A percentile compares a stretch with the other conserved stretches of the same genome.
These are phyloP conservation scores for Trametes maxima DNA, from an alignment of 768 basidiomycete species.

Conservation along the genomic window DNA sequence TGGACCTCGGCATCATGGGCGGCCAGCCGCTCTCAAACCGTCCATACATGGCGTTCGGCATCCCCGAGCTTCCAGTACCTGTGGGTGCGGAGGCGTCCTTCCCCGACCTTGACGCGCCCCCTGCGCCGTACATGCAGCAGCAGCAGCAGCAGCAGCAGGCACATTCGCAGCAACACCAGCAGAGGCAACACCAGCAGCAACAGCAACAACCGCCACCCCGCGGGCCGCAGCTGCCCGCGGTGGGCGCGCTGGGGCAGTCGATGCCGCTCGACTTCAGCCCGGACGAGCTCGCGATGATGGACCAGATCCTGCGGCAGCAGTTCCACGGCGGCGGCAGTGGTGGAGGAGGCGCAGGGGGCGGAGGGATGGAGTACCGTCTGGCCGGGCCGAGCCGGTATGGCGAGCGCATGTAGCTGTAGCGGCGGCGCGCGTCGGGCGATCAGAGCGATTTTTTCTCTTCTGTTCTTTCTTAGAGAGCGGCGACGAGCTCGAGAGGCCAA, in stretches of 20 bases:
- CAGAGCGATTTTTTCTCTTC: too few species aligned
- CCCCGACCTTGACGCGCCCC: constrained; percentile 23
- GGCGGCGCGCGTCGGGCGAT: too few species aligned
- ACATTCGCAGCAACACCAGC: neutral
- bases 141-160: constrained; percentile 7
- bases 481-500: neutral
- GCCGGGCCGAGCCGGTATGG: constrained; percentile 11
- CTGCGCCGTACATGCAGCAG: constrained; percentile 13
- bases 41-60: constrained; percentile 37
- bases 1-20: constrained; percentile 44
- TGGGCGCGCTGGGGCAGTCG: constrained; percentile 14
- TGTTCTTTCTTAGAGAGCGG: too few species aligned
- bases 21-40: constrained; percentile 44
- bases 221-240: neutral
- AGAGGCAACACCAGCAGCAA: constrained; percentile 1
- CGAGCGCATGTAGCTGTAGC: neutral
- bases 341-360: neutral
- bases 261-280: constrained; percentile 29
- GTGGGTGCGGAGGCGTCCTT: constrained; percentile 12
- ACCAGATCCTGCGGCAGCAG: constrained; percentile 32
- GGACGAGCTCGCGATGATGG: constrained; percentile 33
- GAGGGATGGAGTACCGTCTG: constrained; percentile 13
- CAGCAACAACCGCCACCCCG: neutral
- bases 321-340: constrained; percentile 1
- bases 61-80: constrained; percentile 8